phyloP scores from a whole-genome alignment of 2,329 filamentous ascomycete species.

The Talaromyces sp. region DNA sequence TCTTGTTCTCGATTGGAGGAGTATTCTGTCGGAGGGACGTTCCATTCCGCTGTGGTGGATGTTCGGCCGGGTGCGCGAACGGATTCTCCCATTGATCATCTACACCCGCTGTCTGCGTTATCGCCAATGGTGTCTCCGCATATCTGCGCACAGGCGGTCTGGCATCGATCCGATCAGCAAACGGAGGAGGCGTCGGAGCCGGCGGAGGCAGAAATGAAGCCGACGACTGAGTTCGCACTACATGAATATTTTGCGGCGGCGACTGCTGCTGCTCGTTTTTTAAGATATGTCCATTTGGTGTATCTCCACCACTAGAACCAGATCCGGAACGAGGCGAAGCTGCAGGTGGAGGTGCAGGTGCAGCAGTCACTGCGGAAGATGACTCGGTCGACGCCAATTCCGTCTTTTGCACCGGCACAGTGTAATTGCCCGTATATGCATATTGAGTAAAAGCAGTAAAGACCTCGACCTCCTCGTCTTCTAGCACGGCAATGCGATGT shows the following conservation, averaged over 20 bases:
- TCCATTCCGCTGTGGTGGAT: background rate
- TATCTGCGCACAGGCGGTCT: slow-evolving; percentile 16
- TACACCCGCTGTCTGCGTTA: slow-evolving; percentile 12
- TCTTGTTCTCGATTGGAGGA: slow-evolving; percentile 8
- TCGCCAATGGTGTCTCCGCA: slow-evolving; percentile 12
- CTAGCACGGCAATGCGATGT: slow-evolving; percentile 43
- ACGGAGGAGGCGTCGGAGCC: slow-evolving; percentile 33
- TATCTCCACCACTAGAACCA: background rate
- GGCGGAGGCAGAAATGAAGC: slow-evolving; percentile 29
- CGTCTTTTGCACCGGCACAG: slow-evolving; percentile 31
- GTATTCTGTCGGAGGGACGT: background rate
- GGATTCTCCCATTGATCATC: slow-evolving; percentile 19
- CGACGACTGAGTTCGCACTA: slow-evolving; percentile 4
- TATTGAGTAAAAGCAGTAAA: slow-evolving; percentile 52
- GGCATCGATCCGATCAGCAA: slow-evolving; percentile 20
- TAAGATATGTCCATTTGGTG: background rate
- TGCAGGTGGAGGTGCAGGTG: slow-evolving; percentile 3
- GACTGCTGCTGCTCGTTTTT: slow-evolving; percentile 2
- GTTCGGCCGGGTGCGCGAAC: slow-evolving; percentile 10
- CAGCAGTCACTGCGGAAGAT: background rate
- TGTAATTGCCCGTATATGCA: slow-evolving; percentile 52
- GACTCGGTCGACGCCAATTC: background rate
- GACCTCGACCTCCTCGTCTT: slow-evolving; percentile 50
- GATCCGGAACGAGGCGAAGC: slow-evolving; percentile 9
- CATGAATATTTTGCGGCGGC: background rate